Evolutionary conservation across 1,284 basidiomycete genomes (phyloP).

Genomic region (Cutaneotrichosporon daszewskae): DNA sequence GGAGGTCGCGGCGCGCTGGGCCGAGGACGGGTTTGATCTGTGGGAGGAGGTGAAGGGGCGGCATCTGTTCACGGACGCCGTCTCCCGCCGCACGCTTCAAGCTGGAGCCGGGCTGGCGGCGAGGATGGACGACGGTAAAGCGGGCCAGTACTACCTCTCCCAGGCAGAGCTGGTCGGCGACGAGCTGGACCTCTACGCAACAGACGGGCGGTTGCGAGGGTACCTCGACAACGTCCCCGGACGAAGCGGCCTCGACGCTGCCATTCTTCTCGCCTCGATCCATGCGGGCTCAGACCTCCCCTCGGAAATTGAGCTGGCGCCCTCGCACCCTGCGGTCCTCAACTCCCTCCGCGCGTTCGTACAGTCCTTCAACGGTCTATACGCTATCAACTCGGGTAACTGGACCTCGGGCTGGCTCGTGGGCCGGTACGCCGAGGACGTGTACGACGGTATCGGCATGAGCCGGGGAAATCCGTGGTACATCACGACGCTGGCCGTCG

Average conservation of each 20-base stretch:
- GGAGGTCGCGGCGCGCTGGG: constrained; percentile 47
- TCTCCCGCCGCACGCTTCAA: constrained; percentile 43
- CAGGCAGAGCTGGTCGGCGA: constrained; percentile 30
- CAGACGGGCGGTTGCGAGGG: too few species aligned
- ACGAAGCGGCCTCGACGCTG: constrained; percentile 42
- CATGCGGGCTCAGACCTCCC: constrained; percentile 32
- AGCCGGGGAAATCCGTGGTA: constrained; percentile 49
- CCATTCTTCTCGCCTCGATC: constrained; percentile 45
- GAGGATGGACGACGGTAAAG: constrained; percentile 37
- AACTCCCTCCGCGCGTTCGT: constrained; percentile 42
- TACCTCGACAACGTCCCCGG: not conserved
- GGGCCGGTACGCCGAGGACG: constrained; percentile 50
- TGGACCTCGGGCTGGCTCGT: constrained; percentile 45
- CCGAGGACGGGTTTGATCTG: constrained; percentile 44
- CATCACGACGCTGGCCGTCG: constrained; percentile 46
- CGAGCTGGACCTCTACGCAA: constrained; percentile 42
- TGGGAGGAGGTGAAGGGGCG: constrained; percentile 45
- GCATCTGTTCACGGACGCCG: constrained; percentile 51
- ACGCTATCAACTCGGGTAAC: constrained; percentile 41
- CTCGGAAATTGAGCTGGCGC: constrained; percentile 14
- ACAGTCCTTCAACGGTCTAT: constrained; percentile 41
- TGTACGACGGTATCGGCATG: constrained; percentile 47
- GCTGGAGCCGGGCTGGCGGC: constrained; percentile 45
- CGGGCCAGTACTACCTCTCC: constrained; percentile 38
- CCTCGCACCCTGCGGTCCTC: constrained; percentile 29